A percentile compares a stretch with the other conserved stretches of the same genome.
phyloP scores from a whole-genome alignment of 495 filamentous ascomycete species.

The Annulohypoxylon stygium region DNA sequence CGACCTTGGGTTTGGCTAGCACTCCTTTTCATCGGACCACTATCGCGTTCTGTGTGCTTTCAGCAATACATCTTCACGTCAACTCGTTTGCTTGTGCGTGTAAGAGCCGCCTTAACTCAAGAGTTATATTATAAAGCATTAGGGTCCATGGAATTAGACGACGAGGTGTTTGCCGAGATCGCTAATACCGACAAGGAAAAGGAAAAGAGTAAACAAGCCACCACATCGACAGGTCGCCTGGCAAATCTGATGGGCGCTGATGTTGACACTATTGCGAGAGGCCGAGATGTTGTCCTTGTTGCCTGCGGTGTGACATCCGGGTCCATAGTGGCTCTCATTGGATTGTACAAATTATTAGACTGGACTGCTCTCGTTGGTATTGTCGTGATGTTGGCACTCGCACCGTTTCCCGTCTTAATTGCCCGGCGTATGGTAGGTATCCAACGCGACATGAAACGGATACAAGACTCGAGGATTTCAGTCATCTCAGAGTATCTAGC shows the following conservation, averaged over 20 bases:
- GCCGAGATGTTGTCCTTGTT: constrained; percentile 58
- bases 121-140: constrained; percentile 66
- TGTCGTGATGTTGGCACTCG: constrained; percentile 52
- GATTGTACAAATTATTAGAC: constrained; percentile 60
- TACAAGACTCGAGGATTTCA: constrained; percentile 65
- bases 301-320: constrained; percentile 54
- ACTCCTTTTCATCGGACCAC: constrained; percentile 60
- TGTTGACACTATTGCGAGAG: constrained; percentile 59
- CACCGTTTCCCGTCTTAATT: constrained; percentile 58
- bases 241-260: constrained; percentile 67
- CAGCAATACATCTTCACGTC: constrained; percentile 65
- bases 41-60: constrained; percentile 57
- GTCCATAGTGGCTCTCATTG: constrained; percentile 53
- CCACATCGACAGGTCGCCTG: constrained; percentile 61
- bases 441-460: constrained; percentile 60
- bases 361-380: constrained; percentile 64
- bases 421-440: constrained; percentile 55
- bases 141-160: constrained; percentile 60
- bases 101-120: constrained; percentile 63
- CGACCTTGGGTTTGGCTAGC: constrained; percentile 61
- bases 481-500: constrained; percentile 63
- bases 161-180: constrained; percentile 55
- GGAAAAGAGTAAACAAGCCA: constrained; percentile 49
- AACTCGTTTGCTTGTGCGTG: constrained; percentile 60
- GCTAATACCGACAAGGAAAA: constrained; percentile 42